Evolutionary conservation across 169 alveolate genomes (phyloP).

Genomic region (Theileria annulata): DNA sequence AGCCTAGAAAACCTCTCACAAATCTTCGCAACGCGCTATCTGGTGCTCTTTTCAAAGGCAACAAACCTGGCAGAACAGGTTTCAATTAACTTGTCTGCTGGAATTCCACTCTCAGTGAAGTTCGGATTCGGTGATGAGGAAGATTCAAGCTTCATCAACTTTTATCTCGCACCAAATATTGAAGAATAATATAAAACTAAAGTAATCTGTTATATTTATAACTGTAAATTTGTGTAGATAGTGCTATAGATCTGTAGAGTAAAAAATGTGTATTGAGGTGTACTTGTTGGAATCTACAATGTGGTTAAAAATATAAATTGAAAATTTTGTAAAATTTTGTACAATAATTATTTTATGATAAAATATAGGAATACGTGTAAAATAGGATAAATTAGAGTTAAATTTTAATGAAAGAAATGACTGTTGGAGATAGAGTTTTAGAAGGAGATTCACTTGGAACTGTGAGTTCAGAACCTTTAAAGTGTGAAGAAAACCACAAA

Average conservation of each 20-base stretch:
- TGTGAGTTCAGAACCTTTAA: not conserved
- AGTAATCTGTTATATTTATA: no score
- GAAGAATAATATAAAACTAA: constrained; percentile 61
- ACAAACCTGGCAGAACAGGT: constrained; percentile 82
- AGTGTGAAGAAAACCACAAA: not conserved
- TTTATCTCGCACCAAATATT: constrained; percentile 78
- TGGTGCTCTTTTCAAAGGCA: constrained; percentile 81
- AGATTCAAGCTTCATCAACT: constrained; percentile 60
- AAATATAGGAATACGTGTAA: not conserved
- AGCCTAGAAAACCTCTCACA: constrained; percentile 80
- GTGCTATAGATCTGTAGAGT: not conserved
- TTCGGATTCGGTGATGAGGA: constrained; percentile 66
- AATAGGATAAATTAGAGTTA: not conserved
- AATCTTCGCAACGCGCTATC: constrained; percentile 81
- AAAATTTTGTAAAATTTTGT: not conserved
- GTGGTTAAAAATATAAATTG: not conserved
- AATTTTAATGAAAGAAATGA: not conserved
- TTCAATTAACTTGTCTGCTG: constrained; percentile 81
- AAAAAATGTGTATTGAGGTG: not conserved
- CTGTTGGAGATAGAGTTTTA: not conserved
- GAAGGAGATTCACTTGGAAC: constrained; percentile 5
- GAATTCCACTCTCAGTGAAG: constrained; percentile 78
- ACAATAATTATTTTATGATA: not conserved
- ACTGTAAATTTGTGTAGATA: no score
- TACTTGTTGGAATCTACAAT: not conserved